Evolutionary conservation across 2,329 filamentous ascomycete genomes (phyloP).

Genomic region (Aspergillus sp.): DNA sequence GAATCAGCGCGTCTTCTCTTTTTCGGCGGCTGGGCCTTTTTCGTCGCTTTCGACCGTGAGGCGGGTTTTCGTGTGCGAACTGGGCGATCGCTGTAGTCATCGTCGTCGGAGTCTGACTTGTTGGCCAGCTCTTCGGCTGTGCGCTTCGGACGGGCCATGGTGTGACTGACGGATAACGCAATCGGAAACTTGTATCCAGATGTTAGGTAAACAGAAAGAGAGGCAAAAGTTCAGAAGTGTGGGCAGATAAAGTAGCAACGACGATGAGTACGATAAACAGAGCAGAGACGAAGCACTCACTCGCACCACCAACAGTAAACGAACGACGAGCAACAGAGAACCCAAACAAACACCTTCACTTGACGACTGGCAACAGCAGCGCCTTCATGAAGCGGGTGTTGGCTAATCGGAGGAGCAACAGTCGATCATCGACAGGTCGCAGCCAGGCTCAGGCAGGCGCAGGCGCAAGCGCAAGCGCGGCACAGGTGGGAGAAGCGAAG

Average conservation of each 20-base stretch:
- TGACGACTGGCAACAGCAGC: neutral
- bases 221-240: too few species aligned
- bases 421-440: neutral
- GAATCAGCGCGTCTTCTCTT: constrained; percentile 39
- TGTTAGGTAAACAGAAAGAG: too few species aligned
- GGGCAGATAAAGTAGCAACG: too few species aligned
- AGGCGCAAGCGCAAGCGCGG: too few species aligned
- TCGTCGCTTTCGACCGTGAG: constrained; percentile 23
- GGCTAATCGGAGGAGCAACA: neutral
- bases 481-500: too few species aligned
- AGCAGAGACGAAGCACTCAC: too few species aligned
- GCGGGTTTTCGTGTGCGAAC: constrained; percentile 18
- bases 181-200: too few species aligned
- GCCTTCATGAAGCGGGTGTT: neutral
- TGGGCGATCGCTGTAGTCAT: constrained; percentile 35
- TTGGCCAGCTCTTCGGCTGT: constrained; percentile 34
- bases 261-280: too few species aligned
- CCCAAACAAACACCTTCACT: neutral
- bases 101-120: constrained; percentile 37
- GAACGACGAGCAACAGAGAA: neutral
- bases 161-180: too few species aligned
- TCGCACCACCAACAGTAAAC: too few species aligned
- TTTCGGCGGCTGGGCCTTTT: constrained; percentile 24
- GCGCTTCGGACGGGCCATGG: constrained; percentile 31
- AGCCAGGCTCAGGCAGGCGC: too few species aligned